Base-by-base conservation (phyloP, 2,329 filamentous ascomycete genomes). In the Cercospora sesami region DNA sequence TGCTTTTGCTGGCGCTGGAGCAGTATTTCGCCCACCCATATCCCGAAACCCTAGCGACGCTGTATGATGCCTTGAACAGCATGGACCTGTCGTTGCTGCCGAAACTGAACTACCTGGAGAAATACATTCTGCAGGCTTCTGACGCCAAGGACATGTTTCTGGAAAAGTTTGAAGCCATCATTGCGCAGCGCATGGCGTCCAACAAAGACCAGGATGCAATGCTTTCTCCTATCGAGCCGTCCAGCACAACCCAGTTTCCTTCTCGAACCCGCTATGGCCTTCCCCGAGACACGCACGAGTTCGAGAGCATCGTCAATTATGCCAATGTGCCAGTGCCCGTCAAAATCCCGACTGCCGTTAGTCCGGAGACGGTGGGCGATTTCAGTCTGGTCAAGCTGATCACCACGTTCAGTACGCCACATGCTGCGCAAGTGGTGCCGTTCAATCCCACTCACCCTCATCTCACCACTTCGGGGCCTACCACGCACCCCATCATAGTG, bases 51-150 rank as follows among this genome's bases (percentile, higher is more conserved):
- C 84, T 99, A 60, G 89, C 92, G 57, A 88, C 92, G 77, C 85
- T 99, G 4, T 99, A 97, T 80, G 87, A 97, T 73, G 91, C 95
- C 1, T 91, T 99, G 71, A 99, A 99, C 78, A 89, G 88, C 64
- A 99, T 99, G 95, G 95, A 99, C 75, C 85, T 99, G 68, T 97
- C 94, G 0, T 83, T 98, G 14, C 92, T 99, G 88, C 95, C 95
- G 0, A 90, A 86, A 72, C 83, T 99, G 63, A 96, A 91, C 68
- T 83, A 90, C 39, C 86, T 97, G 7, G 95, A 99, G 80, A 87
- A 91, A 61, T 89, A 93, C 73, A 89, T 99, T 64, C 81, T 99
- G 28, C 93, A 97, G 78, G 89, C 92, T 8, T 96, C 91, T 77
- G 94, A 97, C 74, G 94, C 93, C 74, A 96, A 96, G 78, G 95